Percentiles rank a stretch among this genome's conserved stretches.
Conservation (phyloP, 257 asterid species). For the Ilex asprella region DNA sequence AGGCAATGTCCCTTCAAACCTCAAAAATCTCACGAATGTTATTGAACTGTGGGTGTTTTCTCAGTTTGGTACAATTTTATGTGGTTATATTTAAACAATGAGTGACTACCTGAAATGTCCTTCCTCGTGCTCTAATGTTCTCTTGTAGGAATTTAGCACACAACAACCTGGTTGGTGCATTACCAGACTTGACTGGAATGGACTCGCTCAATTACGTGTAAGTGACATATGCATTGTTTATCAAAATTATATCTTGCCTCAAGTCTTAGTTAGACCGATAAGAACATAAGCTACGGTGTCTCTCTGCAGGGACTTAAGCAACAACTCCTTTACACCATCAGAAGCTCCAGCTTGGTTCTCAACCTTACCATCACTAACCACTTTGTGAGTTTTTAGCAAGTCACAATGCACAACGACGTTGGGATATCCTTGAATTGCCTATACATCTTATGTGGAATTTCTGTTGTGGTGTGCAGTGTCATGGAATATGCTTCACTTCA, state of each 20-base stretch:
- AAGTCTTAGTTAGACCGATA: neutral
- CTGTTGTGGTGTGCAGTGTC: slow-evolving; percentile 43
- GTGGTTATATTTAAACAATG: neutral
- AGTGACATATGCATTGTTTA: slow-evolving; percentile 9
- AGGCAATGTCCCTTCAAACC: slow-evolving; percentile 49
- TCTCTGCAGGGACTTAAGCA: slow-evolving; percentile 81
- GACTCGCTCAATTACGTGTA: slow-evolving; percentile 74
- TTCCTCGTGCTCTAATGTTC: slow-evolving; percentile 6
- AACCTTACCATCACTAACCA: slow-evolving; percentile 61
- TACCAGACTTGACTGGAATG: slow-evolving; percentile 79
- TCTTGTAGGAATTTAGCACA: slow-evolving; percentile 70
- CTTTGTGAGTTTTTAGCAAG: slow-evolving; percentile 51
- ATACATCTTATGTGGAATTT: slow-evolving; percentile 8
- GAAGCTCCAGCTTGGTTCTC: slow-evolving; percentile 76
- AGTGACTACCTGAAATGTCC: neutral
- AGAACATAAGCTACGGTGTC: neutral
- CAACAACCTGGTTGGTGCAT: slow-evolving; percentile 59
- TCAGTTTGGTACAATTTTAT: slow-evolving; percentile 3
- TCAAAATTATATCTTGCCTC: neutral
- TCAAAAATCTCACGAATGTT: slow-evolving; percentile 66
- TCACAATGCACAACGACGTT: neutral
- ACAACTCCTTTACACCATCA: slow-evolving; percentile 62
- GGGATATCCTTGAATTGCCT: neutral
- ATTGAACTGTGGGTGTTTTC: slow-evolving; percentile 65
- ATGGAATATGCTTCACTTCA: slow-evolving; percentile 71